A percentile compares a stretch with the other conserved stretches of the same genome.
phyloP scores from a whole-genome alignment of 768 basidiomycete species.

The Tricholoma saponaceum region DNA sequence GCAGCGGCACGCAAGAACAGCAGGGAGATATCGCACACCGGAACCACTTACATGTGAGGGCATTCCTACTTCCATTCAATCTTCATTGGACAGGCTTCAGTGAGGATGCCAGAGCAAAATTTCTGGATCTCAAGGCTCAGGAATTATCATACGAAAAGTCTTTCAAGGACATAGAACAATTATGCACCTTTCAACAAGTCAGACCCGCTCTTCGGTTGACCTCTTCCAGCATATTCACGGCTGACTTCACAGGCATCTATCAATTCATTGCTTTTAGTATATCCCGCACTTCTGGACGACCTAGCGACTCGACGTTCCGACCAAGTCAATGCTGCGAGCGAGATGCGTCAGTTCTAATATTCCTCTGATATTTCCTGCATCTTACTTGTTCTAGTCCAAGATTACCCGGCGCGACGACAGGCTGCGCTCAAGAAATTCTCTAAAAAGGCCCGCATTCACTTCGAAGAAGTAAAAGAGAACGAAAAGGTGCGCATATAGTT shows the following conservation, averaged over 20 bases:
- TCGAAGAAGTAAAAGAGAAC: constrained; percentile 30
- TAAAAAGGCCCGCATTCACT: constrained; percentile 28
- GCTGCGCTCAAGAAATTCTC: constrained; percentile 25
- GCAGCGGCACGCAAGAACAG: constrained; percentile 27
- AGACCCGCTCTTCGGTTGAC: background rate
- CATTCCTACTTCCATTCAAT: background rate
- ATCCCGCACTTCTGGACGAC: constrained; percentile 26
- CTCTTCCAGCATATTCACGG: constrained; percentile 1
- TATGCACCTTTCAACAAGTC: constrained; percentile 25
- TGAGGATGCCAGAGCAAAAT: constrained; percentile 24
- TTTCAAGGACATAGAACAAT: constrained; percentile 20
- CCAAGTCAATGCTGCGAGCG: constrained; percentile 30
- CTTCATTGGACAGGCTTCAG: constrained; percentile 12
- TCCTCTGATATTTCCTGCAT: background rate
- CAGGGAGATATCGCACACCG: constrained; percentile 23
- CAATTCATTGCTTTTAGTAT: constrained; percentile 19
- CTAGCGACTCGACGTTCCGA: constrained; percentile 30
- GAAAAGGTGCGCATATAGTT: constrained; percentile 27
- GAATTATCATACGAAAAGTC: constrained; percentile 24
- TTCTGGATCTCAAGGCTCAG: constrained; percentile 21
- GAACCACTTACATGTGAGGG: constrained; percentile 27
- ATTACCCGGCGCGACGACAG: constrained; percentile 21
- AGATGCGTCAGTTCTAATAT: constrained; percentile 28
- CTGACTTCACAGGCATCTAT: constrained; percentile 17
- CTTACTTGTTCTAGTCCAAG: constrained; percentile 21